Conservation (phyloP, 768 basidiomycete species). For the Boletus sensibilis region DNA sequence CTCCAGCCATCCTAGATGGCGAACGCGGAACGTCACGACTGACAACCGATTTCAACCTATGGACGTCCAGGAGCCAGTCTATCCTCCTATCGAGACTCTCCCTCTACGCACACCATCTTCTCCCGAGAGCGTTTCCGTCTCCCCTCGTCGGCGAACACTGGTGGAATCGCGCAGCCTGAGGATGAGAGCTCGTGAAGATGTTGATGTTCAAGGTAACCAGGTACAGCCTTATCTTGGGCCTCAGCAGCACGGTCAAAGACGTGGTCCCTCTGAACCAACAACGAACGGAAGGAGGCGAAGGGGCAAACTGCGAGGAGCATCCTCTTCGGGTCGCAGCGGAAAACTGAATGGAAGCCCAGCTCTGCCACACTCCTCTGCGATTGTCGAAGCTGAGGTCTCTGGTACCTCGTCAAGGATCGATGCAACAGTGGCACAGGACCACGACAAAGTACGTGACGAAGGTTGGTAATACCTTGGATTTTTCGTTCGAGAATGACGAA, state of each 20-base stretch:
- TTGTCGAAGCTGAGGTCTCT: neutral
- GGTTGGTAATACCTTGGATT: neutral
- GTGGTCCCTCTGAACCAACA: neutral
- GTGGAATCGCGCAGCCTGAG: constrained; percentile 8
- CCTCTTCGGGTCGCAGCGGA: neutral
- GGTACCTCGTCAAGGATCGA: neutral
- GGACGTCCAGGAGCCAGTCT: constrained; percentile 3
- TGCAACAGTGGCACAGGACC: neutral
- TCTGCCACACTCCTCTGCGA: neutral
- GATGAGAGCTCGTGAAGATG: neutral
- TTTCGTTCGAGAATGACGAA: neutral
- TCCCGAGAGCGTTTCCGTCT: neutral
- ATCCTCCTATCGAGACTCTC: constrained; percentile 20
- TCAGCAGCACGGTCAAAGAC: constrained; percentile 4
- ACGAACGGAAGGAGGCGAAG: constrained; percentile 4
- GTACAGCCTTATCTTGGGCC: neutral
- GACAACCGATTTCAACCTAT: neutral
- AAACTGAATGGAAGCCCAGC: neutral
- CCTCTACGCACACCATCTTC: constrained; percentile 7
- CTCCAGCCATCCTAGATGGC: constrained; percentile 22
- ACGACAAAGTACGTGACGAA: neutral
- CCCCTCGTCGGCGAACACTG: constrained; percentile 7
- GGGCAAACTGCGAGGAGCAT: neutral
- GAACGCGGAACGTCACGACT: neutral
- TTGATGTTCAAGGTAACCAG: neutral